A percentile compares a stretch with the other conserved stretches of the same genome.
Conservation (phyloP, 192 early-diverging fungal genomes). For the Chytriomyces hyalinus region DNA sequence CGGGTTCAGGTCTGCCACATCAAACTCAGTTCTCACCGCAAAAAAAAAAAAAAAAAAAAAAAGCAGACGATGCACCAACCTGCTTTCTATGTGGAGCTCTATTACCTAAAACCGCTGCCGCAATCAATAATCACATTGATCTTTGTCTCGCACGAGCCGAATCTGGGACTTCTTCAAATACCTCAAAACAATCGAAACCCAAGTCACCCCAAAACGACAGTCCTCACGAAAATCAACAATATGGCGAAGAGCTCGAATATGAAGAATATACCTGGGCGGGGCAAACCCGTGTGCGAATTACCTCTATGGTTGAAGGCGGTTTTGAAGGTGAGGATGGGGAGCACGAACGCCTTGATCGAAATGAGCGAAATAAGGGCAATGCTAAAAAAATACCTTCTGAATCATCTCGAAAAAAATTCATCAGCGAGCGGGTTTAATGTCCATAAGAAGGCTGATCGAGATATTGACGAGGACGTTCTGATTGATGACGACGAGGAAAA, state of each 20-base stretch:
- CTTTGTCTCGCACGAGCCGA: constrained; percentile 57
- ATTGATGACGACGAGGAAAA: constrained; percentile 79
- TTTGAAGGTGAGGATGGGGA: constrained; percentile 55
- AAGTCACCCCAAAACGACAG: constrained; percentile 14
- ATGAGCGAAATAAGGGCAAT: constrained; percentile 35
- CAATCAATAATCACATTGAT: constrained; percentile 80
- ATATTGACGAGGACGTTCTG: constrained; percentile 81
- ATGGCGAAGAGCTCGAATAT: neutral
- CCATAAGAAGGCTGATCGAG: constrained; percentile 44
- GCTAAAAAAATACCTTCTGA: constrained; percentile 38
- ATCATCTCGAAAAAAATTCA: constrained; percentile 36
- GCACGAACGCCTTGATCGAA: neutral
- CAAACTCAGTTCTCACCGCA: too few species aligned
- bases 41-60: neutral
- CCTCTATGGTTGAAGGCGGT: constrained; percentile 82
- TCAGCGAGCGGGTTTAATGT: neutral
- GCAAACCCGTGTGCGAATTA: constrained; percentile 75
- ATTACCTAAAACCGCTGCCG: constrained; percentile 61
- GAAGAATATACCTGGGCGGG: constrained; percentile 87
- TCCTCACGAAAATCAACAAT: constrained; percentile 13
- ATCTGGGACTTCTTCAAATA: constrained; percentile 14
- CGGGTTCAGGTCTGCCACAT: neutral
- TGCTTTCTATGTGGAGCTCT: constrained; percentile 72
- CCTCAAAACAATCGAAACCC: constrained; percentile 23
- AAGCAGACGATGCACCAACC: constrained; percentile 8